Conservation (phyloP, 257 asterid genomes). For the Nicotiana attenuata region DNA sequence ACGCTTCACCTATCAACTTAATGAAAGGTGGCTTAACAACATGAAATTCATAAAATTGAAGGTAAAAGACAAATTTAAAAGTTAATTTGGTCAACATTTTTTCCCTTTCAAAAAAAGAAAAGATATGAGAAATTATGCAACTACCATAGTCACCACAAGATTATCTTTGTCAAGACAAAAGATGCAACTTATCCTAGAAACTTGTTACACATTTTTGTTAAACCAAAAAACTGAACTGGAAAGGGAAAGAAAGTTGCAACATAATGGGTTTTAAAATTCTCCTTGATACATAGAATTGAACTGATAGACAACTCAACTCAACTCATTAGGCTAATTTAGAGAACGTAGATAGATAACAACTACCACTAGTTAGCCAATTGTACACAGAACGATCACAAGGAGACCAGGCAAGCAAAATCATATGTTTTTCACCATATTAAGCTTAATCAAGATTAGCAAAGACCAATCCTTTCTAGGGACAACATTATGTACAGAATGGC, state of each 20-base stretch:
- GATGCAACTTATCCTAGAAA: background rate
- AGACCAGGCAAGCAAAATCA: background rate
- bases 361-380: background rate
- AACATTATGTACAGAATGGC: background rate
- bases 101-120: background rate
- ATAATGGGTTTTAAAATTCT: background rate
- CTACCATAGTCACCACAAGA: background rate
- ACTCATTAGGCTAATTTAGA: background rate
- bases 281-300: background rate
- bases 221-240: background rate
- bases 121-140: background rate
- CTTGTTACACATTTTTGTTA: no score
- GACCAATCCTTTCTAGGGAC: background rate
- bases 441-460: background rate
- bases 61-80: no score
- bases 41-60: no score
- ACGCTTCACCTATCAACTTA: no score
- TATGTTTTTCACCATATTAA: background rate
- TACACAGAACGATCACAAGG: background rate
- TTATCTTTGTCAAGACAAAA: no score
- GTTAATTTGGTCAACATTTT: no score
- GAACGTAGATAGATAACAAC: no score
- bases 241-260: background rate
- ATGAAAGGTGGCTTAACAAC: no score
- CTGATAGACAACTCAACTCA: background rate